Evolutionary conservation across 2,329 filamentous ascomycete genomes (phyloP).

Genomic region (Colletotrichum incanum): DNA sequence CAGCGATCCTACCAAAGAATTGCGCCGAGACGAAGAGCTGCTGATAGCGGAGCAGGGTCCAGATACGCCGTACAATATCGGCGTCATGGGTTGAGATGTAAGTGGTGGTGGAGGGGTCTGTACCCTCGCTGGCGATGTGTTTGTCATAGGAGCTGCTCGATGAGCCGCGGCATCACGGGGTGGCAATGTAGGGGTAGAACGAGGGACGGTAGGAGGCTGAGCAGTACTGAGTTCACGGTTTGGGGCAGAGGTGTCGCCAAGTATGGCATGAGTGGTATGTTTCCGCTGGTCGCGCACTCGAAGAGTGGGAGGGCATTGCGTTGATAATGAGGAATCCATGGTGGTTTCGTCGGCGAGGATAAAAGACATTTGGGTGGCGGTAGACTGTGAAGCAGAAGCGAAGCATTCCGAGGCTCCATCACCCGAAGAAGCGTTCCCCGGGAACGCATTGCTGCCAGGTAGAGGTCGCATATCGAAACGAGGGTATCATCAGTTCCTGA

Average conservation of each 20-base stretch:
- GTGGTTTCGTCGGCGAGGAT: constrained; percentile 66
- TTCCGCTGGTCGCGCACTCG: constrained; percentile 55
- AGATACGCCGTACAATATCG: constrained; percentile 59
- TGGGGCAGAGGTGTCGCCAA: constrained; percentile 9
- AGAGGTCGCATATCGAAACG: constrained; percentile 60
- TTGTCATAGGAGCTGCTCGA: constrained; percentile 9
- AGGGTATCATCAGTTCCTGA: constrained; percentile 23
- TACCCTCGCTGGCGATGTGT: constrained; percentile 24
- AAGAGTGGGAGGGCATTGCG: constrained; percentile 45
- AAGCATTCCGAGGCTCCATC: constrained; percentile 31
- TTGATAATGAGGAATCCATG: constrained; percentile 57
- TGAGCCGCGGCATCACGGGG: constrained; percentile 13
- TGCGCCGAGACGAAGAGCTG: constrained; percentile 66
- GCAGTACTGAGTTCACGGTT: constrained; percentile 27
- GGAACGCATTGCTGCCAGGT: constrained; percentile 60
- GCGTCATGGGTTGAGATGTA: constrained; percentile 62
- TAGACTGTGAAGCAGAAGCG: constrained; percentile 43
- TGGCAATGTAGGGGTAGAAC: constrained; percentile 46
- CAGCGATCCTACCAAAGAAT: constrained; percentile 66
- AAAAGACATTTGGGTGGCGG: constrained; percentile 65
- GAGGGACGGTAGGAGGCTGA: constrained; percentile 2
- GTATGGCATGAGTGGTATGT: constrained; percentile 16
- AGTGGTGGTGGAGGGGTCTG: constrained; percentile 41
- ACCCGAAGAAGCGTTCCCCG: constrained; percentile 43
- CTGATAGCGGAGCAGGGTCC: constrained; percentile 61